Percentiles rank a stretch among this genome's conserved stretches.
These are phyloP conservation scores for Eucalyptus polyanthemos DNA, from an alignment of 345 rosid genomes.

Conservation along the genomic window DNA sequence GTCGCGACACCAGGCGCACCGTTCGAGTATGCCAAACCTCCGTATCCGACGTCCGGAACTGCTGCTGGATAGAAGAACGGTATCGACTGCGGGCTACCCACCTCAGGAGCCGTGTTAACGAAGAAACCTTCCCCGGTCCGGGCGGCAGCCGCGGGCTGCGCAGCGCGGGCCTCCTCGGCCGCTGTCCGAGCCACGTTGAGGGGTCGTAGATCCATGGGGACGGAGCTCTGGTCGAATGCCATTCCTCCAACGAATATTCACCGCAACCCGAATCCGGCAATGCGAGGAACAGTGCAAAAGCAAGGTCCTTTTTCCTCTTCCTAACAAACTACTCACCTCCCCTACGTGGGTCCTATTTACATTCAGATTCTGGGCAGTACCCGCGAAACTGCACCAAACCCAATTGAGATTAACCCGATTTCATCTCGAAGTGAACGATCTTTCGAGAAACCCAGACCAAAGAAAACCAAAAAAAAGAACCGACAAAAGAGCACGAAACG, in stretches of 20 bases:
- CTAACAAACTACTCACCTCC: not conserved
- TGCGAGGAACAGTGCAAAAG: not conserved
- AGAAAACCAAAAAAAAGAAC: not conserved
- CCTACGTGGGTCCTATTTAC: not conserved
- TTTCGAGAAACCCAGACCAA: not conserved
- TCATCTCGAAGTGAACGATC: not conserved
- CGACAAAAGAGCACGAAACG: not conserved
- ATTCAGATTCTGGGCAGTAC: not conserved
- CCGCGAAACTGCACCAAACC: not conserved
- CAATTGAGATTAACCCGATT: not conserved
- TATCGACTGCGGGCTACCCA: constrained; percentile 15
- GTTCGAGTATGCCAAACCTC: constrained; percentile 32
- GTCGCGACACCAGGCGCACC: constrained; percentile 5
- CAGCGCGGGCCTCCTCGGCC: constrained; percentile 41
- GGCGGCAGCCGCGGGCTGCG: constrained; percentile 2
- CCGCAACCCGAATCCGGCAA: not conserved
- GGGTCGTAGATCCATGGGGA: constrained; percentile 33
- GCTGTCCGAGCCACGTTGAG: constrained; percentile 17
- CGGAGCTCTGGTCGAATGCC: constrained; percentile 55
- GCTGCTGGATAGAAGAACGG: constrained; percentile 33
- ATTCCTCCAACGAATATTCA: constrained; percentile 1
- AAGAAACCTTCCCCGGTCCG: constrained; percentile 21
- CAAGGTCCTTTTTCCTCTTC: not conserved
- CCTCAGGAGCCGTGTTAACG: constrained; percentile 6
- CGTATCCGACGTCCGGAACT: constrained; percentile 26